Conservation (phyloP, 139 green algal species). For the Volvox reticuliferus region DNA sequence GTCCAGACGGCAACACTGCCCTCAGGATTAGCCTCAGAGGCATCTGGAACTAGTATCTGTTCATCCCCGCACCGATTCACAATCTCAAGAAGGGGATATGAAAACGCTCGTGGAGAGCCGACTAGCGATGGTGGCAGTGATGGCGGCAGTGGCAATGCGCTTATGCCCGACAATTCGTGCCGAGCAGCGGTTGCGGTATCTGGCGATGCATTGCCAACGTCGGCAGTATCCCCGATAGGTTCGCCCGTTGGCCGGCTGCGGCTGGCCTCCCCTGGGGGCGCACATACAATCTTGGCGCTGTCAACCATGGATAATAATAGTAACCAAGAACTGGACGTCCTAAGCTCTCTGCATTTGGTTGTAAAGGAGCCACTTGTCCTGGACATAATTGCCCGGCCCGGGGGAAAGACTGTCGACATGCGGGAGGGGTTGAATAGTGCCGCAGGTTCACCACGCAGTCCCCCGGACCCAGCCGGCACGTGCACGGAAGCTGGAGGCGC, state of each 20-base stretch:
- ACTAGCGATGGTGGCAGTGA: too few species aligned
- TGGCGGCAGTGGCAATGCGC: too few species aligned
- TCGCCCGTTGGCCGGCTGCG: background rate
- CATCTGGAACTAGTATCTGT: background rate
- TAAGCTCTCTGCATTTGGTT: background rate
- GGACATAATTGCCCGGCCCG: background rate
- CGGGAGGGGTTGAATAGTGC: too few species aligned
- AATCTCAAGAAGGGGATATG: background rate
- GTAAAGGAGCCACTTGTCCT: background rate
- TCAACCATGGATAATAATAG: background rate
- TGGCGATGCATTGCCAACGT: too few species aligned
- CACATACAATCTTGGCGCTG: background rate
- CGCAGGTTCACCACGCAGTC: too few species aligned
- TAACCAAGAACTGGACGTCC: background rate
- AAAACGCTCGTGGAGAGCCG: too few species aligned
- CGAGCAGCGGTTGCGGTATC: too few species aligned
- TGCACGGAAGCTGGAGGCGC: too few species aligned
- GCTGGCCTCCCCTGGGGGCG: background rate
- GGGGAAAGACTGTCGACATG: too few species aligned
- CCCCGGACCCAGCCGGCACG: too few species aligned
- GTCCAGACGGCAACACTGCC: background rate
- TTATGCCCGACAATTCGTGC: too few species aligned
- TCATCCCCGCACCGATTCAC: background rate
- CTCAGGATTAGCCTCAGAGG: background rate
- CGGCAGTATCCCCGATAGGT: too few species aligned